A percentile compares a stretch with the other conserved stretches of the same genome.
phyloP scores from a whole-genome alignment of 495 filamentous ascomycete species.

The Lentithecium fluviatile region DNA sequence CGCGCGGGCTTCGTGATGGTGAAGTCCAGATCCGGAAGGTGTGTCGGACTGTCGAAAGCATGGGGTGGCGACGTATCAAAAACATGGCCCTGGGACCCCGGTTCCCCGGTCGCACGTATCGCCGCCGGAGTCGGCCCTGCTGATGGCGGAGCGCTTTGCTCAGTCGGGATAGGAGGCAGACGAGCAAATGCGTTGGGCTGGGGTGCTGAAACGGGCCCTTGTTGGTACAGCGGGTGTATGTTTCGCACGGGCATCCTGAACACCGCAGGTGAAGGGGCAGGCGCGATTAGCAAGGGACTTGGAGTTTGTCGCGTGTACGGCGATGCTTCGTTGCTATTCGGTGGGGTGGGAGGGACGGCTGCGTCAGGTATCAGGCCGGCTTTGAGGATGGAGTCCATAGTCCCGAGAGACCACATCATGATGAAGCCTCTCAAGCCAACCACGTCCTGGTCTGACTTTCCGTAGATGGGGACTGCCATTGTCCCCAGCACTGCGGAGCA shows the following conservation, averaged over 20 bases:
- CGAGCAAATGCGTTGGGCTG: not conserved
- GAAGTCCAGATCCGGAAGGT: not conserved
- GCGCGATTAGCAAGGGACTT: not conserved
- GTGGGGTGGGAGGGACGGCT: not conserved
- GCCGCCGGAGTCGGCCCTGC: not conserved
- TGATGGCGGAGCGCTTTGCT: not conserved
- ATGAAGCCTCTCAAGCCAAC: conserved; percentile 25
- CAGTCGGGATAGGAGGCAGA: not conserved
- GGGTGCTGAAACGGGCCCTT: not conserved
- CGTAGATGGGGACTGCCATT: conserved; percentile 20
- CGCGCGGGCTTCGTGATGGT: not conserved
- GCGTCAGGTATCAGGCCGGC: conserved; percentile 10
- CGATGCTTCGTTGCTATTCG: not conserved
- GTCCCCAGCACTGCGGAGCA: conserved; percentile 19
- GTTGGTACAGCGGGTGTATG: conserved; percentile 2
- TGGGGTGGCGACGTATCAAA: conserved; percentile 4
- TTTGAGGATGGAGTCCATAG: conserved; percentile 4
- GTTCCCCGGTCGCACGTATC: not conserved
- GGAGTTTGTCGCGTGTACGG: not conserved
- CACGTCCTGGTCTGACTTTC: conserved; percentile 20
- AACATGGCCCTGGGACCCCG: not conserved
- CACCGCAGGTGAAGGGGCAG: not conserved
- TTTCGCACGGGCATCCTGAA: not conserved
- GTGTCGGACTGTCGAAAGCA: not conserved
- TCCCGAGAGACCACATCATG: conserved; percentile 23